phyloP scores from a whole-genome alignment of 2,329 filamentous ascomycete species.

The Scleromitrula shiraiana region DNA sequence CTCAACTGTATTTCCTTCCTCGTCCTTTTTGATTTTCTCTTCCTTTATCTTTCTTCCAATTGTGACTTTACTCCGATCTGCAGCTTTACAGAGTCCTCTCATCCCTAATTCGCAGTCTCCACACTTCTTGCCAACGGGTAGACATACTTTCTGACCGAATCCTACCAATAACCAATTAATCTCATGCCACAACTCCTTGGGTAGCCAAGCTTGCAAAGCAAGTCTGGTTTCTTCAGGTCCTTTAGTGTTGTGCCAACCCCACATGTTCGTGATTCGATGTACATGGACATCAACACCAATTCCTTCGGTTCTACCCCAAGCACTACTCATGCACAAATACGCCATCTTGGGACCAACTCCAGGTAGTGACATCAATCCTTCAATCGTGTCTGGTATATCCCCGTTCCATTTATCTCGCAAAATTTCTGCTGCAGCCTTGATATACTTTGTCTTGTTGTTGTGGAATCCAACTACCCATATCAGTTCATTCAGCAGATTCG shows the following conservation, averaged over 20 bases:
- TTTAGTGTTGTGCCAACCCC: constrained; percentile 61
- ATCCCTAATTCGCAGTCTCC: constrained; percentile 78
- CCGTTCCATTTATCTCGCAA: constrained; percentile 49
- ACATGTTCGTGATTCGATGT: constrained; percentile 67
- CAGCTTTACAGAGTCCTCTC: constrained; percentile 66
- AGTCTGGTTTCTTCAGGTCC: constrained; percentile 59
- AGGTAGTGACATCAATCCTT: constrained; percentile 54
- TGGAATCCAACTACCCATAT: constrained; percentile 66
- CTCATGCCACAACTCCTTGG: constrained; percentile 62
- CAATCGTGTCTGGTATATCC: constrained; percentile 60
- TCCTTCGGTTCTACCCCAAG: constrained; percentile 55
- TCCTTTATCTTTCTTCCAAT: constrained; percentile 47
- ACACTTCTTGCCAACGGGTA: constrained; percentile 61
- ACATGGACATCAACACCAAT: constrained; percentile 62
- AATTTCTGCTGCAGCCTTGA: constrained; percentile 56
- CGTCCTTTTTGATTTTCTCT: constrained; percentile 28
- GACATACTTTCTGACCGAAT: constrained; percentile 62
- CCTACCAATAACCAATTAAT: constrained; percentile 70
- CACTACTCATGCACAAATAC: constrained; percentile 60
- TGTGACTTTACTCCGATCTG: constrained; percentile 55
- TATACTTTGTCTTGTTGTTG: constrained; percentile 67
- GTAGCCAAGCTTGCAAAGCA: constrained; percentile 58
- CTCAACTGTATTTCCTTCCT: constrained; percentile 26
- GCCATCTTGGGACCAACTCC: constrained; percentile 73
- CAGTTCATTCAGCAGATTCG: constrained; percentile 51